Evolutionary conservation across 169 alveolate genomes (phyloP), one percentile per base, ranked within the genome.

Genomic region (Neospora caninum): DNA sequence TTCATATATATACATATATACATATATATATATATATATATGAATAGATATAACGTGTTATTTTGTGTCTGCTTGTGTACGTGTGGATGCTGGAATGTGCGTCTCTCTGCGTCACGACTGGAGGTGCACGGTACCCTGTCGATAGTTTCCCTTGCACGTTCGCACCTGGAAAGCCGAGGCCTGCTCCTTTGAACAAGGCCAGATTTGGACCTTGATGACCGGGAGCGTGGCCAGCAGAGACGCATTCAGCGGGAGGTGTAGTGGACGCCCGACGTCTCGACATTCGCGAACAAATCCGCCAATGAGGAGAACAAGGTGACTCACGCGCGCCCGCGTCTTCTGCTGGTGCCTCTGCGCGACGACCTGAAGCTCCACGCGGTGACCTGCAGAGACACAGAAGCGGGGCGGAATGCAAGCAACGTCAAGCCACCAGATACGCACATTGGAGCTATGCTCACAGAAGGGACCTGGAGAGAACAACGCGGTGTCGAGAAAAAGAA

Each of bases 131-230:
- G 4, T 13, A 13, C 58, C 58, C 58, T 49, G n/a, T 49, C 58
- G 58, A 49, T 13, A 49, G 58, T 49, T 49, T 49, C 58, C 58
- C 13, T 13, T 7, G 4, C 73, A 1, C 86, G 45, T 16, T 10
- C 86, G 29, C 36, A 82, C 89, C 89, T 82, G 53, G 67, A 41
- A 82, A 41, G 89, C 89, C n/a, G 89, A 64, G 13, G 89, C 89
- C 64, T 82, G 89, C 39, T 82, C 89, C 25, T 41, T 42, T 0
- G 67, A 29, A 36, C 89, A 82, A 0, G 89, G 89, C 69, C 89
- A 82, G 38, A 82, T 38, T 27, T 41, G 53, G 41, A 82, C 89
- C 27, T 42, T 82, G 67, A 82, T 41, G 41, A 82, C 64, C 38
- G 89, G 69, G 38, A 31, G 67, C 34, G n/a, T 38, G 43, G n/a